Evolutionary conservation across 2,329 filamentous ascomycete species (phyloP).

Genomic region (Cytospora chrysosperma): DNA sequence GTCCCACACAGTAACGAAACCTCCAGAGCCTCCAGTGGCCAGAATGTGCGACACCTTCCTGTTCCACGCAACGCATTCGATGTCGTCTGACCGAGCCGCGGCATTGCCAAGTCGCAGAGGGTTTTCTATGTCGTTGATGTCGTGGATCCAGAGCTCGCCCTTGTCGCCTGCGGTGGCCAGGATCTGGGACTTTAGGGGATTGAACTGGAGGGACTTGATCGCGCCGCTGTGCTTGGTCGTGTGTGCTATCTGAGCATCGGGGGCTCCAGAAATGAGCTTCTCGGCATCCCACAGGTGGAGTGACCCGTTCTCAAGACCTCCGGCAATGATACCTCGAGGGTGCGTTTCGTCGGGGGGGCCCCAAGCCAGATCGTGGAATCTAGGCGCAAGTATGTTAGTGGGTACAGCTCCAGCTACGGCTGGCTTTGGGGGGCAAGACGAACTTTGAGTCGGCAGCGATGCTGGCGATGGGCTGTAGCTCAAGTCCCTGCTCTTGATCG

Average conservation of each 20-base stretch:
- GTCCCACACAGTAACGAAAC: slow-evolving; percentile 98
- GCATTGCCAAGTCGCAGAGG: slow-evolving; percentile 86
- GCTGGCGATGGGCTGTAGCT: slow-evolving; percentile 82
- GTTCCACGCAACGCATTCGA: slow-evolving; percentile 98
- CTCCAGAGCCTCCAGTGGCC: slow-evolving; percentile 87
- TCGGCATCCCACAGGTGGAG: slow-evolving; percentile 91
- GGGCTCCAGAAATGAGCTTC: slow-evolving; percentile 56
- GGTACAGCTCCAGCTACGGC: neutral
- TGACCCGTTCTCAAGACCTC: slow-evolving; percentile 90
- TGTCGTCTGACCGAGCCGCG: slow-evolving; percentile 87
- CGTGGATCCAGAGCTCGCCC: slow-evolving; percentile 94
- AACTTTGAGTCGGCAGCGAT: slow-evolving; percentile 90
- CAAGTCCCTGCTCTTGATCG: slow-evolving; percentile 69
- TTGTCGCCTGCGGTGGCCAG: slow-evolving; percentile 91
- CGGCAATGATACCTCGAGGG: slow-evolving; percentile 86
- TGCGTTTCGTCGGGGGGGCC: slow-evolving; percentile 75
- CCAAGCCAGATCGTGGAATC: slow-evolving; percentile 98
- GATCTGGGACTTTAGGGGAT: slow-evolving; percentile 85
- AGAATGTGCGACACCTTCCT: slow-evolving; percentile 96
- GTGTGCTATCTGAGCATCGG: slow-evolving; percentile 79
- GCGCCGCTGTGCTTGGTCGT: slow-evolving; percentile 88
- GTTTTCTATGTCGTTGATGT: slow-evolving; percentile 84
- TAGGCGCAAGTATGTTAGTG: slow-evolving; percentile 38
- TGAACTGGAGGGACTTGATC: slow-evolving; percentile 95
- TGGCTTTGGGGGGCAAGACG: neutral